phyloP scores from a whole-genome alignment of 257 asterid genomes.

The Petunia secreta region DNA sequence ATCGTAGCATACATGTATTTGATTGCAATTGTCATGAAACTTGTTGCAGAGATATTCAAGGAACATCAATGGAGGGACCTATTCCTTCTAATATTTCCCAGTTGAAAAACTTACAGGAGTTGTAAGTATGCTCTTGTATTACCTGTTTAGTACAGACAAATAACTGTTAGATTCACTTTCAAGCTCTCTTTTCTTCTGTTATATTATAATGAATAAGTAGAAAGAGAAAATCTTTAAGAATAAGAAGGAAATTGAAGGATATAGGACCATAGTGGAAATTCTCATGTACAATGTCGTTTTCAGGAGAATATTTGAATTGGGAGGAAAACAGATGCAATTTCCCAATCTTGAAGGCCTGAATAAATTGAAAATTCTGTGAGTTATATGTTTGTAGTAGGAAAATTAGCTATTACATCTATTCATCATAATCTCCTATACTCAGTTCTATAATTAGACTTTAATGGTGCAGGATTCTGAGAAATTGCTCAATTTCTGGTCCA shows the following conservation, averaged over 20 bases:
- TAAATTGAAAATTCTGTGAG: constrained; percentile 55
- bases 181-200: neutral
- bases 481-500: constrained; percentile 69
- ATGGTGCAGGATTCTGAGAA: constrained; percentile 69
- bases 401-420: neutral
- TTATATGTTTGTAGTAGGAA: constrained; percentile 24
- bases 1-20: neutral
- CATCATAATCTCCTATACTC: constrained; percentile 2
- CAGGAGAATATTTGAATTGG: constrained; percentile 80
- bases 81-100: constrained; percentile 58
- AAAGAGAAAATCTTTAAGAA: constrained; percentile 10
- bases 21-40: constrained; percentile 24
- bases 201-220: neutral
- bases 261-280: neutral
- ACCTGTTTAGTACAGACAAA: neutral
- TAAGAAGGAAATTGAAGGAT: neutral
- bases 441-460: constrained; percentile 26
- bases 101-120: constrained; percentile 44
- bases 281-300: constrained; percentile 25
- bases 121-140: constrained; percentile 51
- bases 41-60: constrained; percentile 74
- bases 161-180: constrained; percentile 15
- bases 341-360: constrained; percentile 53
- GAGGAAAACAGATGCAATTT: constrained; percentile 51
- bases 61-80: constrained; percentile 81